Conservation (phyloP, 2,329 filamentous ascomycete species). For the Pseudogymnoascus sp. region DNA sequence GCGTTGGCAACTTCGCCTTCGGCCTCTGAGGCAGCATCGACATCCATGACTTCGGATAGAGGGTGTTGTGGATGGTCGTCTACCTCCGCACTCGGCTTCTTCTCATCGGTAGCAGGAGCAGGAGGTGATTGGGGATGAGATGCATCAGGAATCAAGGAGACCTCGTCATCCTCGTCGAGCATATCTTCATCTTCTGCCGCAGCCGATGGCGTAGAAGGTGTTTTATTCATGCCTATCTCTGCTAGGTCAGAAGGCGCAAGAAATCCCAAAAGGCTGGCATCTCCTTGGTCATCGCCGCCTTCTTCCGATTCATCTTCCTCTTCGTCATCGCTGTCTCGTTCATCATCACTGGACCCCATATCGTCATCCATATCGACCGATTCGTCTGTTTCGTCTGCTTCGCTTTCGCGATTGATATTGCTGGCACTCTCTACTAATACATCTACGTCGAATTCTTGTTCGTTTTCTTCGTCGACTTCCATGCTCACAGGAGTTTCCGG, state of each 20-base stretch:
- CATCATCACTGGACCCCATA: constrained; percentile 47
- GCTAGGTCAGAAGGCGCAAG: constrained; percentile 27
- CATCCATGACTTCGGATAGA: constrained; percentile 12
- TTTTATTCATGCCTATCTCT: constrained; percentile 26
- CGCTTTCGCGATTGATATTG: constrained; percentile 23
- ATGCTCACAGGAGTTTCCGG: constrained; percentile 34
- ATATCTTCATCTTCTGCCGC: constrained; percentile 14
- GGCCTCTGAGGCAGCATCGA: neutral
- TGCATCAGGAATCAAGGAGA: constrained; percentile 25
- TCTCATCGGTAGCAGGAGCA: neutral
- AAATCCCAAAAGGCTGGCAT: constrained; percentile 31
- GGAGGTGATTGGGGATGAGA: constrained; percentile 16
- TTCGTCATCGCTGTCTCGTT: constrained; percentile 35
- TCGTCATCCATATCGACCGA: constrained; percentile 63
- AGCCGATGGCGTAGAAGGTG: constrained; percentile 4
- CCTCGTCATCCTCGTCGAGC: constrained; percentile 24
- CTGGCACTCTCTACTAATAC: constrained; percentile 19
- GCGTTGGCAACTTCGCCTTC: constrained; percentile 22
- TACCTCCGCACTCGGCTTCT: neutral
- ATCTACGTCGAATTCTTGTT: neutral
- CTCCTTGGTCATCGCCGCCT: constrained; percentile 36
- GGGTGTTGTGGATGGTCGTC: neutral
- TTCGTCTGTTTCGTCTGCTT: constrained; percentile 48
- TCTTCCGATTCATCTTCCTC: constrained; percentile 29
- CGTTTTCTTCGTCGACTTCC: constrained; percentile 21